These are phyloP conservation scores for Przewalskia tangutica DNA, from an alignment of 257 asterid genomes.

Conservation along the genomic window DNA sequence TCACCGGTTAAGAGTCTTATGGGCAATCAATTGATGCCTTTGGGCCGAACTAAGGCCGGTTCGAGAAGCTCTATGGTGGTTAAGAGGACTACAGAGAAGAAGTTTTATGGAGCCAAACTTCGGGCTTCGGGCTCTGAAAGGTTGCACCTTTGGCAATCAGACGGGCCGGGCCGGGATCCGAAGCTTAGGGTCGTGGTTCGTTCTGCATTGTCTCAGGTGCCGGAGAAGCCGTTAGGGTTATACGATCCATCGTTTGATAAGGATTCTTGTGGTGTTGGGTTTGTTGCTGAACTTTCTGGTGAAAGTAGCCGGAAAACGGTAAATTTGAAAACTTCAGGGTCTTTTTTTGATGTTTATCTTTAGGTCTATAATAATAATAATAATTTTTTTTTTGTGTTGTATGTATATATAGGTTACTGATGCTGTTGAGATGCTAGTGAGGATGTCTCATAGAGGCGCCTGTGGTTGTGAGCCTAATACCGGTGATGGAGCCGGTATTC, in stretches of 20 bases:
- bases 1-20: conserved; percentile 35
- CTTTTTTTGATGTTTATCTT: neutral
- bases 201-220: conserved; percentile 72
- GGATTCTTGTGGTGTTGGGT: conserved; percentile 99
- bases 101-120: conserved; percentile 39
- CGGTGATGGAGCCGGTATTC: conserved; percentile 99
- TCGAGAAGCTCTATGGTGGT: conserved; percentile 10
- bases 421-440: conserved; percentile 89
- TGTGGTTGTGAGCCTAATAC: conserved; percentile 98
- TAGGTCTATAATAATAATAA: neutral
- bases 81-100: conserved; percentile 23
- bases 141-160: conserved; percentile 47
- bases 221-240: conserved; percentile 92
- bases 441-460: conserved; percentile 98
- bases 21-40: conserved; percentile 63
- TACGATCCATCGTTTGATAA: conserved; percentile 88
- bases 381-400: neutral
- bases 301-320: conserved; percentile 96
- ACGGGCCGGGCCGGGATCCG: conserved; percentile 44
- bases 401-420: conserved; percentile 60
- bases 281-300: conserved; percentile 96
- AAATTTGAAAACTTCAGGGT: neutral
- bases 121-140: conserved; percentile 39
- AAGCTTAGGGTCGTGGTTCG: conserved; percentile 49
- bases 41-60: neutral